Base-by-base conservation (phyloP, 345 rosid genomes). In the Passiflora organensis region DNA sequence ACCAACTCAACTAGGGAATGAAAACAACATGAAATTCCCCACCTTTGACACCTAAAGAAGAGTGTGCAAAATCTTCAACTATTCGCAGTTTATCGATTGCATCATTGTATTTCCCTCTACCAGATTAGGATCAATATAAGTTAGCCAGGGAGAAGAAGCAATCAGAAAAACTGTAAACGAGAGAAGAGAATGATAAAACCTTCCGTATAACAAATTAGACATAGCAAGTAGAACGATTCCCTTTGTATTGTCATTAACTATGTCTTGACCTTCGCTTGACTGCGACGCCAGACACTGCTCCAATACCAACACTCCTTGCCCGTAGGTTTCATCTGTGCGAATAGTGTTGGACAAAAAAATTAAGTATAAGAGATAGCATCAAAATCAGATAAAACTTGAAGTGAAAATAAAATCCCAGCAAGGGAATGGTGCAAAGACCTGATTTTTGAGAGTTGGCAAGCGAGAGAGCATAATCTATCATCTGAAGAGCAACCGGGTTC, bases 401-500 rank as follows among this genome's bases (percentile, higher is more conserved):
- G 20, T 20, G 23, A 10, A 22, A 21, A 10, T 34, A 5, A 5
- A 18, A 24, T 23, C n/a, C 22, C 5, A n/a, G 15, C 13, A 10
- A 51, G 14, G 13, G 16, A 45, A 53, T 1, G 15, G n/a, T 10
- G 13, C 17, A 10, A 10, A 34, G 6, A 88, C 98, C 96, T 81
- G 99, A 78, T 51, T 73, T 82, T 61, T 80, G 76, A 46, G 89
- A 78, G 56, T 80, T 76, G 44, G 87, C 85, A 51, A 80, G 86
- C 6, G 86, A 78, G 57, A 84, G 85, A 60, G 95, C 97, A 70
- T 83, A 86, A 62, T 84, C 79, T 36, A 93, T 83, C 99, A 86
- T 89, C 78, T 93, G 94, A 59, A 80, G 66, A 43, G 88, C 81
- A 53, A 86, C 94, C 37, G 94, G 91, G 56, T 75, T 81, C 5